These are phyloP conservation scores for Tricholoma sp. DNA, from an alignment of 768 basidiomycete genomes.

Conservation along the genomic window DNA sequence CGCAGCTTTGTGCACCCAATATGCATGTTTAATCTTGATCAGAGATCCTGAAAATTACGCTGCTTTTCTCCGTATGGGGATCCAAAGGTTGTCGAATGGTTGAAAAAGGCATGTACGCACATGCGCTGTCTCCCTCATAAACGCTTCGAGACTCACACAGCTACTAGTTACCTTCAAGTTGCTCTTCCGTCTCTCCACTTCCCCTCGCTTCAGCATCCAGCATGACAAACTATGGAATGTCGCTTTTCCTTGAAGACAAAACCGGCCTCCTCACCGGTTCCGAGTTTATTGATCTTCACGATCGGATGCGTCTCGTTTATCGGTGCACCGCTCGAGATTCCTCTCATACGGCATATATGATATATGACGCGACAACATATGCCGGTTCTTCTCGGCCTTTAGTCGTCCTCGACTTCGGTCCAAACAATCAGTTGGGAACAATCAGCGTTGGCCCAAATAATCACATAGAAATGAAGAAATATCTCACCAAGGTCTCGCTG, in stretches of 20 bases:
- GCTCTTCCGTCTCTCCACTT: background rate
- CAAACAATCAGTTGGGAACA: conserved; percentile 45
- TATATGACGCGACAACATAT: conserved; percentile 38
- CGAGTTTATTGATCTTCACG: conserved; percentile 60
- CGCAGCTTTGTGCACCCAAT: background rate
- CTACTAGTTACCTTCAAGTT: background rate
- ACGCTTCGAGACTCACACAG: background rate
- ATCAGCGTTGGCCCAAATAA: conserved; percentile 37
- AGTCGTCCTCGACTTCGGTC: conserved; percentile 47
- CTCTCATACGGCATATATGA: conserved; percentile 43
- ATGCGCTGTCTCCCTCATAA: background rate
- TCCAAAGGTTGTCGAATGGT: background rate
- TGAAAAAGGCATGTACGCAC: background rate
- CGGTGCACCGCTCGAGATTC: conserved; percentile 41
- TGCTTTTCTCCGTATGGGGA: background rate
- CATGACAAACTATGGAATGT: conserved; percentile 48
- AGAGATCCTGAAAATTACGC: background rate
- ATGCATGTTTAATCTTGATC: background rate
- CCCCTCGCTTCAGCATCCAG: background rate
- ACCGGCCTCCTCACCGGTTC: conserved; percentile 49
- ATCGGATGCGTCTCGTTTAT: conserved; percentile 47
- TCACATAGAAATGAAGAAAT: conserved; percentile 44
- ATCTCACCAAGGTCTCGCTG: conserved; percentile 38
- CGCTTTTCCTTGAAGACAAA: conserved; percentile 62
- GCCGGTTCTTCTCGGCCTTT: conserved; percentile 30